phyloP scores from a whole-genome alignment of 768 basidiomycete genomes.

The Udeniomyces megalosporus region DNA sequence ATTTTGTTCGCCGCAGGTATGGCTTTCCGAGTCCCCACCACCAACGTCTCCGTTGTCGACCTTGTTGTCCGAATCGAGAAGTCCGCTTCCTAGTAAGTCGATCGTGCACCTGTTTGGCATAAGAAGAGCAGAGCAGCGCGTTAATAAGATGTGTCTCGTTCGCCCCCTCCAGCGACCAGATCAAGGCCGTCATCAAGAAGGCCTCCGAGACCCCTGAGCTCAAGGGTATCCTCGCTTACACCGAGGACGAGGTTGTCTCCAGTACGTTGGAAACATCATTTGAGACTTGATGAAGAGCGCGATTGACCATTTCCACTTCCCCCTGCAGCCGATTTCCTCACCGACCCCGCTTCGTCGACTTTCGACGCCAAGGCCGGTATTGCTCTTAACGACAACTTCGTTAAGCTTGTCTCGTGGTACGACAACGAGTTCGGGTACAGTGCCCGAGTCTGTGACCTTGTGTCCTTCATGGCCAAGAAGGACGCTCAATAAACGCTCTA shows the following conservation, averaged over 20 bases:
- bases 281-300: no score
- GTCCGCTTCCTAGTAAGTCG: constrained; percentile 43
- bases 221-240: constrained; percentile 69
- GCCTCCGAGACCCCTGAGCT: constrained; percentile 51
- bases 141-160: not conserved
- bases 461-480: constrained; percentile 61
- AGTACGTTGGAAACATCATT: no score
- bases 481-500: constrained; percentile 32
- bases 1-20: constrained; percentile 43
- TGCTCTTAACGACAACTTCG: constrained; percentile 74
- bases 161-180: constrained; percentile 40
- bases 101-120: not conserved
- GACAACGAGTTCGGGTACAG: constrained; percentile 62
- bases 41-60: constrained; percentile 96
- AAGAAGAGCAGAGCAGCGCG: not conserved
- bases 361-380: constrained; percentile 92
- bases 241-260: constrained; percentile 82
- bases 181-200: constrained; percentile 68
- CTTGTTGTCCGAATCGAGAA: constrained; percentile 85
- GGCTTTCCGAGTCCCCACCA: constrained; percentile 90
- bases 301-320: no score
- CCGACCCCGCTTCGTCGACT: constrained; percentile 51
- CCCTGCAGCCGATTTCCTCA: constrained; percentile 13
- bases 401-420: constrained; percentile 48
- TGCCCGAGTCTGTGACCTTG: constrained; percentile 47